Evolutionary conservation across 345 rosid species (phyloP).

Genomic region (Syzygium oleosum): DNA sequence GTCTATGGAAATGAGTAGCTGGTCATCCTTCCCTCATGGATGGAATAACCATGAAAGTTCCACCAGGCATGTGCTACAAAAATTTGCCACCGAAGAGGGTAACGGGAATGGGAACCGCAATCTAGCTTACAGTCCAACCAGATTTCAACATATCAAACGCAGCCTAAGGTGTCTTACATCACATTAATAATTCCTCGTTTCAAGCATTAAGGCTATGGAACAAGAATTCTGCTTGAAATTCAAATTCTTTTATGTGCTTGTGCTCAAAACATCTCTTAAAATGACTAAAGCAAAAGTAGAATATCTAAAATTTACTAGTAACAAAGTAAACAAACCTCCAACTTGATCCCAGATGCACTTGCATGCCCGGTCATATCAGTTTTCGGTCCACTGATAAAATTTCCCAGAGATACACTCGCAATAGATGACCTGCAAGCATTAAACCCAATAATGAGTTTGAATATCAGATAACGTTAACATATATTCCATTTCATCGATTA

Average conservation of each 20-base stretch:
- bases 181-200: background rate
- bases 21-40: background rate
- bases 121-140: background rate
- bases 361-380: slow-evolving; percentile 14
- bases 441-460: background rate
- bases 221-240: background rate
- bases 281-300: background rate
- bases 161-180: background rate
- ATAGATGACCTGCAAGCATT: slow-evolving; percentile 6
- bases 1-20: background rate
- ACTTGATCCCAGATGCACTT: slow-evolving; percentile 20
- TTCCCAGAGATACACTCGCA: slow-evolving; percentile 16
- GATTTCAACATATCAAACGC: background rate
- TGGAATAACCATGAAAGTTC: background rate
- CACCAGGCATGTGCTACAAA: background rate
- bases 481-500: background rate
- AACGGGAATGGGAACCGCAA: background rate
- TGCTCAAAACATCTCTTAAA: background rate
- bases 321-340: slow-evolving; percentile 10
- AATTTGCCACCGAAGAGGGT: background rate
- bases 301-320: background rate
- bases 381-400: slow-evolving; percentile 6
- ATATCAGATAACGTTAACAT: background rate
- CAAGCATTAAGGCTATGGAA: background rate
- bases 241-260: background rate